These are phyloP conservation scores for Trichosporon sp. DNA, from an alignment of 1,284 basidiomycete genomes.

Conservation along the genomic window DNA sequence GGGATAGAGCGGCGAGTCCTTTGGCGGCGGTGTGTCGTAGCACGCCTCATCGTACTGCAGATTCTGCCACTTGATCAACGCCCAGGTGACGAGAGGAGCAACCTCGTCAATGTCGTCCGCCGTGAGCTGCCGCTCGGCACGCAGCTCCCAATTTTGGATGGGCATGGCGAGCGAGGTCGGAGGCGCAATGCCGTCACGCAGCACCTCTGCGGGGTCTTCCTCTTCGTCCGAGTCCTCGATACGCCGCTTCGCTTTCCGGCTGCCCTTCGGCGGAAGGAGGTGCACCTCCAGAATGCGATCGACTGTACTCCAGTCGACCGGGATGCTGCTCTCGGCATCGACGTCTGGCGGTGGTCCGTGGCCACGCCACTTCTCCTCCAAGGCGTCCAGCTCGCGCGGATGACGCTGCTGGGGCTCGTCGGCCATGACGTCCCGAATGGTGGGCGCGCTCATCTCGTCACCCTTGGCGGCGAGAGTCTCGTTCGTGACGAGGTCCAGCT, in stretches of 20 bases:
- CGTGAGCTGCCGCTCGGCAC: conserved; percentile 59
- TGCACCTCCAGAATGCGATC: conserved; percentile 77
- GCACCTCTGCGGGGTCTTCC: conserved; percentile 18
- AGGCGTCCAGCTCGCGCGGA: conserved; percentile 26
- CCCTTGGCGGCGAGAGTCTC: conserved; percentile 50
- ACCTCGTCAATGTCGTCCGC: conserved; percentile 65
- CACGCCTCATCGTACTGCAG: conserved; percentile 88
- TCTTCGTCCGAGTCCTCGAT: conserved; percentile 39
- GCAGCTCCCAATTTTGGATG: conserved; percentile 63
- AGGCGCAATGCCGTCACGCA: conserved; percentile 45
- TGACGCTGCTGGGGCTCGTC: conserved; percentile 32
- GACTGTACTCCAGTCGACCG: conserved; percentile 63
- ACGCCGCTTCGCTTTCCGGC: conserved; percentile 36
- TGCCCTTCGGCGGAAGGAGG: conserved; percentile 59
- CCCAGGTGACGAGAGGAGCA: conserved; percentile 48
- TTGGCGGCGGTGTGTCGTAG: conserved; percentile 79
- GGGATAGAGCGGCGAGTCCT: conserved; percentile 58
- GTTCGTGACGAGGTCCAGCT: conserved; percentile 65
- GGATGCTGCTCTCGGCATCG: conserved; percentile 72
- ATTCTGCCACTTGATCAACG: conserved; percentile 79
- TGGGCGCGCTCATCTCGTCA: conserved; percentile 55
- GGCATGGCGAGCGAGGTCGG: conserved; percentile 36
- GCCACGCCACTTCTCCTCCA: conserved; percentile 33
- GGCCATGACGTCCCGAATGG: conserved; percentile 50
- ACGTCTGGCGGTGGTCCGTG: conserved; percentile 56